These are phyloP conservation scores for Cicer cuneatum DNA, from an alignment of 306 rosid genomes.

Conservation along the genomic window DNA sequence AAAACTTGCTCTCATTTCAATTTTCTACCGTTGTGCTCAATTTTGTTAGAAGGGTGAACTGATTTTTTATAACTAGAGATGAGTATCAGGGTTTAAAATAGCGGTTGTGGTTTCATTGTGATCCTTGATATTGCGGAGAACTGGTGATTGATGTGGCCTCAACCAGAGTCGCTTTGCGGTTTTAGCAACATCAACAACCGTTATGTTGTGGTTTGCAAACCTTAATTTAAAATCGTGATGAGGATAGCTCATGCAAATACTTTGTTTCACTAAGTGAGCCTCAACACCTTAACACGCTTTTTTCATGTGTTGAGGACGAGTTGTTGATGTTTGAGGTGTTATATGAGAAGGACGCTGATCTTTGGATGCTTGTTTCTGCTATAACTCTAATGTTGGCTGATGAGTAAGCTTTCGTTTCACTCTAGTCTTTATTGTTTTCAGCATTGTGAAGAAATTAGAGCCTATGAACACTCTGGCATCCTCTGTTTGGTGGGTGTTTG, in stretches of 20 bases:
- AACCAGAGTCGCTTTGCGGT: no score
- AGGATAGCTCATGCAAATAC: no score
- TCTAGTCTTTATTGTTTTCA: conserved; percentile 44
- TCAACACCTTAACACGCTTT: neutral
- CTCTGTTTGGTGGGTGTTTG: conserved; percentile 84
- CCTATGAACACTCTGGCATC: conserved; percentile 68
- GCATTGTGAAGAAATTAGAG: conserved; percentile 70
- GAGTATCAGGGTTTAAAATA: no score
- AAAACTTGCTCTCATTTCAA: neutral
- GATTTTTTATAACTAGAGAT: neutral
- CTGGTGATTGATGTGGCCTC: no score
- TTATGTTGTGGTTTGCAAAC: no score
- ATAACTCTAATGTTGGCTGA: conserved; percentile 4
- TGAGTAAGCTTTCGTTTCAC: conserved; percentile 35
- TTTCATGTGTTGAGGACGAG: conserved; percentile 30
- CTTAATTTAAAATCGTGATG: no score
- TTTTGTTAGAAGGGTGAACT: neutral
- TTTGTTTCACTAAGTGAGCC: conserved; percentile 3
- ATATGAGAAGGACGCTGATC: conserved; percentile 29
- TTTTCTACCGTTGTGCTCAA: conserved; percentile 5
- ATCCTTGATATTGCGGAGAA: no score
- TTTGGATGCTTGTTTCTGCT: conserved; percentile 27
- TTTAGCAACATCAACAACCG: no score
- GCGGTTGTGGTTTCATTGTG: no score
- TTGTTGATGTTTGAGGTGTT: conserved; percentile 35